Evolutionary conservation across 2,329 filamentous ascomycete genomes (phyloP).

Genomic region (Orbilia quercus): DNA sequence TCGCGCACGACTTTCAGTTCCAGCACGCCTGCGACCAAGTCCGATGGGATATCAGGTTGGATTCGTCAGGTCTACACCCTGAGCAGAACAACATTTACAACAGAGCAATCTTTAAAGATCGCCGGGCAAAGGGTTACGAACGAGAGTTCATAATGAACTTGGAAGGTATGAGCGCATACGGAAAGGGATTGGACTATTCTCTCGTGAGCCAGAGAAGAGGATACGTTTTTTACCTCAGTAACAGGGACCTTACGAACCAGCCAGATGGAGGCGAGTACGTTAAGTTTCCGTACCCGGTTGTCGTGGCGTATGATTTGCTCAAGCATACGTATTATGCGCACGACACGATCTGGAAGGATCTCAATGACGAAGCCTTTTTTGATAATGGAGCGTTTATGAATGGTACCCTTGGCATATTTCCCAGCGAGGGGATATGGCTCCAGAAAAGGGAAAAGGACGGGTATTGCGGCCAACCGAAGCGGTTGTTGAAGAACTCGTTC

Average conservation of each 20-base stretch:
- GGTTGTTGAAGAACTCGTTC: constrained; percentile 41
- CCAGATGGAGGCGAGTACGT: constrained; percentile 37
- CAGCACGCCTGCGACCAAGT: constrained; percentile 36
- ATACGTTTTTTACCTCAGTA: constrained; percentile 51
- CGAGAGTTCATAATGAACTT: constrained; percentile 54
- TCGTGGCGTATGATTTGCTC: constrained; percentile 51
- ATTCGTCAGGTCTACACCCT: constrained; percentile 48
- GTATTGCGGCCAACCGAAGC: constrained; percentile 48
- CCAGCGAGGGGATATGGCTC: constrained; percentile 45
- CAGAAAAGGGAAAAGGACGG: constrained; percentile 45
- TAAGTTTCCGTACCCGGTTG: constrained; percentile 47
- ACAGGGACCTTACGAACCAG: constrained; percentile 38
- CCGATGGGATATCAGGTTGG: constrained; percentile 48
- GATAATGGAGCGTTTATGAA: constrained; percentile 54
- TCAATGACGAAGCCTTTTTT: constrained; percentile 47
- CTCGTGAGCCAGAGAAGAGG: constrained; percentile 39
- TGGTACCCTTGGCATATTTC: constrained; percentile 38
- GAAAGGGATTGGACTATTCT: constrained; percentile 31
- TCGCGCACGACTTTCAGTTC: constrained; percentile 53
- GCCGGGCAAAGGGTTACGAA: constrained; percentile 39
- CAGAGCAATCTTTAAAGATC: constrained; percentile 48
- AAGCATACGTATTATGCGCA: constrained; percentile 53
- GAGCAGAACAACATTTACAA: constrained; percentile 51
- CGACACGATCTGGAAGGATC: constrained; percentile 47
- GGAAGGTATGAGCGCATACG: constrained; percentile 49